phyloP scores from a whole-genome alignment of 2,329 filamentous ascomycete genomes.

The Sporothrix globosa region DNA sequence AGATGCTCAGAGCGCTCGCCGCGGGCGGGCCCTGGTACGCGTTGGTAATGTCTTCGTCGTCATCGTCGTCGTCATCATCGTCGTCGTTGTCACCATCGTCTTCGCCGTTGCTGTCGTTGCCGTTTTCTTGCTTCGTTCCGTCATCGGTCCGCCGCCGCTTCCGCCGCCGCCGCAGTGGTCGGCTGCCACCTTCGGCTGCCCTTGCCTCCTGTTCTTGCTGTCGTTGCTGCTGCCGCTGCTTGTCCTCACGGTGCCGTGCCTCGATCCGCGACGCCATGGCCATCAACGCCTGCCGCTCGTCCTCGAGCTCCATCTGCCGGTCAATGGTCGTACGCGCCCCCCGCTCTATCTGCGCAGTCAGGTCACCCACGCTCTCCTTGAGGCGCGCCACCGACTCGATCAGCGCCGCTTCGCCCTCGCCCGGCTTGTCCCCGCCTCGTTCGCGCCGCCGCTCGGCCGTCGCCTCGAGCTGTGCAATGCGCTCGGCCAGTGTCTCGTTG shows the following conservation, averaged over 20 bases:
- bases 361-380: slow-evolving; percentile 46
- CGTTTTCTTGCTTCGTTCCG: slow-evolving; percentile 24
- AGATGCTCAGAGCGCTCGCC: slow-evolving; percentile 43
- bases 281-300: slow-evolving; percentile 49
- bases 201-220: slow-evolving; percentile 26
- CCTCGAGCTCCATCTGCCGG: slow-evolving; percentile 53
- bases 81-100: slow-evolving; percentile 39
- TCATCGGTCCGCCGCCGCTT: slow-evolving; percentile 30
- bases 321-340: slow-evolving; percentile 56
- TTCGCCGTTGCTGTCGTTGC: slow-evolving; percentile 38
- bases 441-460: slow-evolving; percentile 45
- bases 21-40: slow-evolving; percentile 33
- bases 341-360: slow-evolving; percentile 53
- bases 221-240: slow-evolving; percentile 15
- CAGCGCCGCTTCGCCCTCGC: slow-evolving; percentile 39
- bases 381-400: slow-evolving; percentile 47
- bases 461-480: slow-evolving; percentile 44
- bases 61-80: slow-evolving; percentile 38
- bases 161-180: slow-evolving; percentile 33
- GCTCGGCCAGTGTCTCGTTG: slow-evolving; percentile 51
- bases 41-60: slow-evolving; percentile 37
- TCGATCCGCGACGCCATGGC: slow-evolving; percentile 43
- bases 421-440: slow-evolving; percentile 36
- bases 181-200: slow-evolving; percentile 29
- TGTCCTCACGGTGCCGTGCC: slow-evolving; percentile 37